phyloP scores from a whole-genome alignment of 169 alveolate genomes.

The Plasmodium knowlesi region DNA sequence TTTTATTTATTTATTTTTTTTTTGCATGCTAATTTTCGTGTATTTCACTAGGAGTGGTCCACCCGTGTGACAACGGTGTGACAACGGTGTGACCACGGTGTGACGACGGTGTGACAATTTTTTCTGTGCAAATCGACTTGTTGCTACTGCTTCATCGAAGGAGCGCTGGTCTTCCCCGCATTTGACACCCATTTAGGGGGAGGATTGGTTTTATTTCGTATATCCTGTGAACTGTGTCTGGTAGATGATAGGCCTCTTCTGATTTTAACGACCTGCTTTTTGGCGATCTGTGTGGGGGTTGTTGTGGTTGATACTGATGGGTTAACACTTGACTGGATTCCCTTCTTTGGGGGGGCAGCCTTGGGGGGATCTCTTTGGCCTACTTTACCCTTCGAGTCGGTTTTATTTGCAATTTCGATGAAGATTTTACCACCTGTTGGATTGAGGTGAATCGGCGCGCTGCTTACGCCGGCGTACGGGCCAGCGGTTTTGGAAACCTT shows the following conservation, averaged over 20 bases:
- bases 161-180: background rate
- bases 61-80: background rate
- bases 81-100: no score
- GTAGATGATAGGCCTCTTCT: background rate
- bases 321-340: background rate
- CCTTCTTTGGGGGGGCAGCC: background rate
- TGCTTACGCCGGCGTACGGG: background rate
- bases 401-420: background rate
- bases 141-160: background rate
- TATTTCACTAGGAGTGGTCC: background rate
- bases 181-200: background rate
- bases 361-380: background rate
- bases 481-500: background rate
- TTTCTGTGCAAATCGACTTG: background rate
- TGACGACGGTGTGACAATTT: background rate
- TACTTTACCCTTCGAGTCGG: background rate
- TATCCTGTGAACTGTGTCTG: background rate
- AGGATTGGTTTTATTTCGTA: background rate
- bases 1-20: background rate
- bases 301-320: background rate
- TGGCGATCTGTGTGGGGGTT: background rate
- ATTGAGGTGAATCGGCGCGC: background rate
- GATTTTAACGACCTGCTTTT: background rate
- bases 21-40: background rate
- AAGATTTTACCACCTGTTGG: background rate